Evolutionary conservation across 2,329 filamentous ascomycete genomes (phyloP).

Genomic region (Lecanoromycetidae sp.): DNA sequence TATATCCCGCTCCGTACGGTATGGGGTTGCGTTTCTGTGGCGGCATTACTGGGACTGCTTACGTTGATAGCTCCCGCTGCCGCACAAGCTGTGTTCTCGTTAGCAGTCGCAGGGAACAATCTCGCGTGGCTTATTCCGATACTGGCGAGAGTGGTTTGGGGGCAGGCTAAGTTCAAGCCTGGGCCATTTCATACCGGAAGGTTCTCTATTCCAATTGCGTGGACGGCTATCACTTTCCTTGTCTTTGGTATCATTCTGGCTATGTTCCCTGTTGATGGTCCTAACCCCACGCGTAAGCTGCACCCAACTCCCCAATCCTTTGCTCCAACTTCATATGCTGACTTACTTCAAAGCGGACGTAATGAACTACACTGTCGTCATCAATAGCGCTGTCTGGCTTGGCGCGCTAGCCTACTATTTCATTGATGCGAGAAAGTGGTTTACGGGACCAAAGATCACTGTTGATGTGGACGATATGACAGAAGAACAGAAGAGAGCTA

Average conservation of each 20-base stretch:
- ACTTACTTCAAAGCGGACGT: conserved; percentile 25
- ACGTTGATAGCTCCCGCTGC: conserved; percentile 47
- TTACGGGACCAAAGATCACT: conserved; percentile 47
- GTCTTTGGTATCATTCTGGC: conserved; percentile 43
- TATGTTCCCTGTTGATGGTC: conserved; percentile 48
- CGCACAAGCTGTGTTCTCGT: conserved; percentile 47
- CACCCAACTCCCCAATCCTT: background rate
- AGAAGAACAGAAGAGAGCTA: conserved; percentile 22
- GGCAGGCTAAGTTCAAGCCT: conserved; percentile 43
- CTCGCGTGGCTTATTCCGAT: conserved; percentile 50
- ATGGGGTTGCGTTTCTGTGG: conserved; percentile 41
- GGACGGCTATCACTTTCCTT: conserved; percentile 42
- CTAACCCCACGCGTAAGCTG: conserved; percentile 36
- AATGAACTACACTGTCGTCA: conserved; percentile 55
- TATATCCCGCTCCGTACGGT: conserved; percentile 48
- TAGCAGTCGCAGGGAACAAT: conserved; percentile 49
- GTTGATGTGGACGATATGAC: conserved; percentile 29
- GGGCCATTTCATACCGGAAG: conserved; percentile 48
- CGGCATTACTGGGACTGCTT: conserved; percentile 44
- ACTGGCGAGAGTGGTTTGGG: conserved; percentile 47
- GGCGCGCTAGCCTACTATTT: conserved; percentile 45
- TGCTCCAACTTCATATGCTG: background rate
- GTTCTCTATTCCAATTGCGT: conserved; percentile 42
- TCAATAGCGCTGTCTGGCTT: conserved; percentile 48
- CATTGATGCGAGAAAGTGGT: conserved; percentile 47